These are phyloP conservation scores for Termitomyces sp. DNA, from an alignment of 768 basidiomycete genomes.

Conservation along the genomic window DNA sequence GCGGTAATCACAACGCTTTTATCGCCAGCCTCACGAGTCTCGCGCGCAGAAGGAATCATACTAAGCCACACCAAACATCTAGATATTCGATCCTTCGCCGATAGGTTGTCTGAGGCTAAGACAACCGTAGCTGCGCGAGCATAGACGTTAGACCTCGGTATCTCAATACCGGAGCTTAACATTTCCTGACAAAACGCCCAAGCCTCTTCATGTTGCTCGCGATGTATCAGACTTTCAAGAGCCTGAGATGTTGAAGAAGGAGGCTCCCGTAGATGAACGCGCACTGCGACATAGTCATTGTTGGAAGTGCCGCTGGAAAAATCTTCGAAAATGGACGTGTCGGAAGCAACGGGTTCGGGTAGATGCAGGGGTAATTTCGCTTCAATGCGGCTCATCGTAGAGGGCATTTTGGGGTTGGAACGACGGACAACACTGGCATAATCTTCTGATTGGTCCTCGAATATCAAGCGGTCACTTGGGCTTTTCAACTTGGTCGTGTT, in stretches of 20 bases:
- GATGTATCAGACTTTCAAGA: conserved; percentile 23
- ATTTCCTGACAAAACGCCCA: conserved; percentile 32
- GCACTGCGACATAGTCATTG: conserved; percentile 22
- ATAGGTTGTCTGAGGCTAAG: conserved; percentile 13
- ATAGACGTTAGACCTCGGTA: conserved; percentile 30
- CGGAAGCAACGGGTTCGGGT: conserved; percentile 24
- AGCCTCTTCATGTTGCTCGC: conserved; percentile 27
- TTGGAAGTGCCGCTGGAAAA: conserved; percentile 19
- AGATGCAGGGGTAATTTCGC: conserved; percentile 28
- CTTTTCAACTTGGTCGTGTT: background rate
- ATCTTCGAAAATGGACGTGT: conserved; percentile 35
- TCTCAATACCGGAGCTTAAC: conserved; percentile 24
- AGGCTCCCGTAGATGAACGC: background rate
- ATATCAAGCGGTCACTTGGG: conserved; percentile 17
- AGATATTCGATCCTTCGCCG: conserved; percentile 12
- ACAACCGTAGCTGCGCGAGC: conserved; percentile 26
- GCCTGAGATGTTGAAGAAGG: conserved; percentile 14
- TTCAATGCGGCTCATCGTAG: conserved; percentile 27
- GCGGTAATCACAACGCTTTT: conserved; percentile 16
- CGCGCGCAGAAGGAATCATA: conserved; percentile 27
- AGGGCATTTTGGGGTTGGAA: conserved; percentile 16
- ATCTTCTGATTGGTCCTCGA: conserved; percentile 33
- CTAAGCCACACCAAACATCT: conserved; percentile 32
- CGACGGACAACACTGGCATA: conserved; percentile 21
- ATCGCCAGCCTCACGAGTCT: background rate